These are phyloP conservation scores for Quercus cerris DNA, from an alignment of 306 rosid genomes.

Conservation along the genomic window DNA sequence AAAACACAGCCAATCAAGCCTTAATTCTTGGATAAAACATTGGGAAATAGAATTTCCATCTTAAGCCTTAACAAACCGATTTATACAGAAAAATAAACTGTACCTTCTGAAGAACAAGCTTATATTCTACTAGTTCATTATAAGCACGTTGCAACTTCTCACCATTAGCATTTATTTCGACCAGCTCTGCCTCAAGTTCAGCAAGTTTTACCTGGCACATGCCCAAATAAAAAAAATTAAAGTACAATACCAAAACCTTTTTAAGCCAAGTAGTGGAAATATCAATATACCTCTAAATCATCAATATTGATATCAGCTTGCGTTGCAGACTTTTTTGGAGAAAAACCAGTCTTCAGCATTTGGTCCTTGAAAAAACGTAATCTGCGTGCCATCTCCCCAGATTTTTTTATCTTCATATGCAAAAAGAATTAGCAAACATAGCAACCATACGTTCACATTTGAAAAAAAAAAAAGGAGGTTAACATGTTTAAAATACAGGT, in stretches of 20 bases:
- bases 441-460: slow-evolving; percentile 17
- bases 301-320: slow-evolving; percentile 55
- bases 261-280: background rate
- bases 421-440: slow-evolving; percentile 9
- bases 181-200: slow-evolving; percentile 84
- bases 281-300: slow-evolving; percentile 68
- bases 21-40: background rate
- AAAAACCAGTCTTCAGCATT: slow-evolving; percentile 74
- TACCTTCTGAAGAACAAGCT: slow-evolving; percentile 91
- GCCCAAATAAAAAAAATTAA: slow-evolving; percentile 4
- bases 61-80: background rate
- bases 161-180: slow-evolving; percentile 85
- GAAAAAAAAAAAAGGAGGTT: background rate
- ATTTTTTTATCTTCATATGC: slow-evolving; percentile 72
- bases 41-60: background rate
- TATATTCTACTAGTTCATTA: slow-evolving; percentile 85
- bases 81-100: slow-evolving; percentile 10
- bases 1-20: no score
- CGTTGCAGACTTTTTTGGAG: slow-evolving; percentile 40
- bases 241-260: background rate
- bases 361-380: slow-evolving; percentile 89
- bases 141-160: slow-evolving; percentile 89
- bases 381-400: slow-evolving; percentile 95
- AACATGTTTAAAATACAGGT: background rate
- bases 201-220: slow-evolving; percentile 71